phyloP scores from a whole-genome alignment of 176 grass and related monocot species.

The Carex cristatella region DNA sequence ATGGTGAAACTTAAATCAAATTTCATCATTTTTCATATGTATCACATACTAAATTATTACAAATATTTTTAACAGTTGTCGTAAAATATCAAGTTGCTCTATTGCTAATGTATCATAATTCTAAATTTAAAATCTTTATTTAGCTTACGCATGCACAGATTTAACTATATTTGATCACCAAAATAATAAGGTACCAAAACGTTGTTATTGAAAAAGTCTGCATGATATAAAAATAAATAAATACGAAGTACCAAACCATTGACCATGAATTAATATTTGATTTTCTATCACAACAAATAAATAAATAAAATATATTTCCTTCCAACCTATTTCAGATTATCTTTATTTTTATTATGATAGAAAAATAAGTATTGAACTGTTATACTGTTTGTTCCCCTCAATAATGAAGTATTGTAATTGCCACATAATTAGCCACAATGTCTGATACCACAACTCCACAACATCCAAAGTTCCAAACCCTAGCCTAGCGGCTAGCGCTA shows the following conservation, averaged over 20 bases:
- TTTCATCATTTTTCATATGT: not conserved
- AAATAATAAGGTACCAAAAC: not conserved
- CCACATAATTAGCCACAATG: not conserved
- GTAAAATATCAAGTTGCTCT: too few relatives aligned
- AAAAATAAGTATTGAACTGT: not conserved
- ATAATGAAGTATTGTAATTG: too few relatives aligned
- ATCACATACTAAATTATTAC: too few relatives aligned
- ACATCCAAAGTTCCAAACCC: not conserved
- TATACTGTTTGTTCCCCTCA: too few relatives aligned
- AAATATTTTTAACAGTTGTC: too few relatives aligned
- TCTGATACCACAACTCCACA: not conserved
- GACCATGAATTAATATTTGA: not conserved
- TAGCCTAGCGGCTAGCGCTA: not conserved
- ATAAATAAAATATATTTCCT: not conserved
- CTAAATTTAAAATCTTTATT: not conserved
- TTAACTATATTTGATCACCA: not conserved
- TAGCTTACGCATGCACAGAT: not conserved
- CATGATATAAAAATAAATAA: too few relatives aligned
- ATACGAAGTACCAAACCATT: not conserved
- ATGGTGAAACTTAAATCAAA: not conserved
- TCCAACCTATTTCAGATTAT: not conserved
- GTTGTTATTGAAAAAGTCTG: not conserved
- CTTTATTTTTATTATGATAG: not conserved
- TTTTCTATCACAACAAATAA: not conserved
- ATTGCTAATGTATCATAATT: too few relatives aligned